phyloP scores from a whole-genome alignment of 345 rosid species.

The Corchorus capsularis region DNA sequence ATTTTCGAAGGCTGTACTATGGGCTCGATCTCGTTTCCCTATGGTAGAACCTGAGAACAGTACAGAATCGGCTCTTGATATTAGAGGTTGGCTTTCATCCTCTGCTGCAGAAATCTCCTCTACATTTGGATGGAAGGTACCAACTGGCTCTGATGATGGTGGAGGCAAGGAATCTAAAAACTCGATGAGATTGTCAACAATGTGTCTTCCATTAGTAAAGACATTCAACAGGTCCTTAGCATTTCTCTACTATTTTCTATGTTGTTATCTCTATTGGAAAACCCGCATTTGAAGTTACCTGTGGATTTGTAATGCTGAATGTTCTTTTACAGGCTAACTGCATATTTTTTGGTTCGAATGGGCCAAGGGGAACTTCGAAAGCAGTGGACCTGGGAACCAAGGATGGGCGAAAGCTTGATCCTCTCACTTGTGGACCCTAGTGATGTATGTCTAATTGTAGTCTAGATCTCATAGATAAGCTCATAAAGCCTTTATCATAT shows the following conservation, averaged over 20 bases:
- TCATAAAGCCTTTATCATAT: neutral
- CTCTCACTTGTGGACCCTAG: conserved; percentile 87
- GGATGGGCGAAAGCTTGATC: conserved; percentile 82
- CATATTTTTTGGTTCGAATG: conserved; percentile 66
- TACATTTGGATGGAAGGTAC: conserved; percentile 89
- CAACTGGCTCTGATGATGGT: conserved; percentile 94
- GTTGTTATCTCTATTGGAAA: neutral
- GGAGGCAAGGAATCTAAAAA: conserved; percentile 80
- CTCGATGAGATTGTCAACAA: conserved; percentile 67
- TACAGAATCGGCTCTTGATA: conserved; percentile 58
- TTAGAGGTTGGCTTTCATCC: conserved; percentile 74
- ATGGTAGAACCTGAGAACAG: conserved; percentile 76
- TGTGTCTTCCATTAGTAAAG: conserved; percentile 69
- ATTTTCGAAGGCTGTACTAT: conserved; percentile 83
- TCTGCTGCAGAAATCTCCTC: conserved; percentile 65
- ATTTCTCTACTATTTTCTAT: conserved; percentile 11
- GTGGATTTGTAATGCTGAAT: neutral
- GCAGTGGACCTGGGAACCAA: conserved; percentile 95
- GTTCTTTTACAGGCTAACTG: conserved; percentile 65
- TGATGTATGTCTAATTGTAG: conserved; percentile 58
- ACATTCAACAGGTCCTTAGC: conserved; percentile 71
- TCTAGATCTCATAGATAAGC: neutral
- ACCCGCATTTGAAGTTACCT: neutral
- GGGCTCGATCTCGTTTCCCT: conserved; percentile 87
- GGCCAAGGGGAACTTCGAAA: conserved; percentile 63